Conservation (phyloP, 2,329 filamentous ascomycete genomes). For the Cordyceps tenuipes region DNA sequence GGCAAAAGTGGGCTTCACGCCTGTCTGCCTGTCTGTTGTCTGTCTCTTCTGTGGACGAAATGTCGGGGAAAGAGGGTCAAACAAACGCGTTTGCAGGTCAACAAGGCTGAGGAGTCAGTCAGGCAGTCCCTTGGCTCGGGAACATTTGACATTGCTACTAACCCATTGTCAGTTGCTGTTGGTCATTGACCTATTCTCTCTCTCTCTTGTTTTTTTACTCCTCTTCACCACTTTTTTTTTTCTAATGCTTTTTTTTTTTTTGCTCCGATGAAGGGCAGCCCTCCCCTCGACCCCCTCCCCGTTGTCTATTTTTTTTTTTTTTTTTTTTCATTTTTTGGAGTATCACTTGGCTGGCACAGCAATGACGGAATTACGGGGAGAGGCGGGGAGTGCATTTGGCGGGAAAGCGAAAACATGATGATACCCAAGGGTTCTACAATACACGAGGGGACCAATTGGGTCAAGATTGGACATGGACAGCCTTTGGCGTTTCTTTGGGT, state of each 20-base stretch:
- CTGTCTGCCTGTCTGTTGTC: background rate
- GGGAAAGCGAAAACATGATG: background rate
- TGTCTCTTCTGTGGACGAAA: background rate
- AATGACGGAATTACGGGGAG: background rate
- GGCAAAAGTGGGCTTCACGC: background rate
- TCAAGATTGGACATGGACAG: constrained; percentile 1
- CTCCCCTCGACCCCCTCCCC: background rate
- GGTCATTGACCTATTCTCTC: background rate
- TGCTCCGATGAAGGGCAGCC: background rate
- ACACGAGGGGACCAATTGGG: background rate
- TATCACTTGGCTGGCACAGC: background rate
- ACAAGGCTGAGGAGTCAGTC: background rate
- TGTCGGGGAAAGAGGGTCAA: background rate
- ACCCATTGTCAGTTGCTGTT: background rate
- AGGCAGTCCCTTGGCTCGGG: background rate
- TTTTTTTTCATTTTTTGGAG: background rate
- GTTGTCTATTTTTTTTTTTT: background rate
- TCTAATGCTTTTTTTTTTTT: background rate
- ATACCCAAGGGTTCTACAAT: background rate
- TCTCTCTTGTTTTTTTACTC: background rate
- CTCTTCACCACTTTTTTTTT: background rate
- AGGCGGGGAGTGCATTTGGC: background rate
- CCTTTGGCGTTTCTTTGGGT: background rate
- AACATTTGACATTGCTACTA: background rate
- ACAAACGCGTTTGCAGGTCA: too few species aligned